A percentile compares a stretch with the other conserved stretches of the same genome.
These are phyloP conservation scores for Fusarium duplospermum DNA, from an alignment of 2,329 filamentous ascomycete species.

Conservation along the genomic window DNA sequence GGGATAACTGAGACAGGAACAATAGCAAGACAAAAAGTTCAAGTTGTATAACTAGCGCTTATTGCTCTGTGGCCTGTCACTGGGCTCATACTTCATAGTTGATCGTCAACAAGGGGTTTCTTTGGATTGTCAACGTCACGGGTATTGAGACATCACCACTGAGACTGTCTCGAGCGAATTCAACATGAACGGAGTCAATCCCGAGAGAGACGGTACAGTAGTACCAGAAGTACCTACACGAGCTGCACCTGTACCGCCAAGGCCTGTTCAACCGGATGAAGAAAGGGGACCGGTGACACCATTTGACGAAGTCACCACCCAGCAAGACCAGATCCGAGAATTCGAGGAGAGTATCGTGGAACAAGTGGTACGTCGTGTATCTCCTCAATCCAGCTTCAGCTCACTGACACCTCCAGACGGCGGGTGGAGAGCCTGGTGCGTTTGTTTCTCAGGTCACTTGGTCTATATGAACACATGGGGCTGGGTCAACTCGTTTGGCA, in stretches of 20 bases:
- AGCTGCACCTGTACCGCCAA: not conserved
- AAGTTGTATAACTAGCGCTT: not conserved
- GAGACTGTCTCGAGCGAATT: not conserved
- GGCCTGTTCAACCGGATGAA: not conserved
- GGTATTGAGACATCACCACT: not conserved
- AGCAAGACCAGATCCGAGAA: not conserved
- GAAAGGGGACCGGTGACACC: not conserved
- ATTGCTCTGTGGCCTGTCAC: not conserved
- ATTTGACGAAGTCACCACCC: not conserved
- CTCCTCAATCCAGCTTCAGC: not conserved
- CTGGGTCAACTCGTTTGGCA: slow-evolving; percentile 66
- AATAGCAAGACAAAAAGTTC: not conserved
- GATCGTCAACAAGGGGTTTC: not conserved
- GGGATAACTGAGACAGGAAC: not conserved
- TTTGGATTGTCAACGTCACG: not conserved
- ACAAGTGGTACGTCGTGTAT: not conserved
- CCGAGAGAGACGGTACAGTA: no score
- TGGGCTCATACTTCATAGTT: not conserved
- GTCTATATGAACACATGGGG: slow-evolving; percentile 66
- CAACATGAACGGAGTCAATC: not conserved
- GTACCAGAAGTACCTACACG: not conserved
- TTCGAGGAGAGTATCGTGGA: slow-evolving; percentile 28
- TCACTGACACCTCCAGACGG: slow-evolving; percentile 62
- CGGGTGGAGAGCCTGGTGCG: slow-evolving; percentile 58
- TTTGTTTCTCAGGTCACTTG: slow-evolving; percentile 50